Conservation (phyloP, 2,329 filamentous ascomycete species). For the Blastomyces silverae region DNA sequence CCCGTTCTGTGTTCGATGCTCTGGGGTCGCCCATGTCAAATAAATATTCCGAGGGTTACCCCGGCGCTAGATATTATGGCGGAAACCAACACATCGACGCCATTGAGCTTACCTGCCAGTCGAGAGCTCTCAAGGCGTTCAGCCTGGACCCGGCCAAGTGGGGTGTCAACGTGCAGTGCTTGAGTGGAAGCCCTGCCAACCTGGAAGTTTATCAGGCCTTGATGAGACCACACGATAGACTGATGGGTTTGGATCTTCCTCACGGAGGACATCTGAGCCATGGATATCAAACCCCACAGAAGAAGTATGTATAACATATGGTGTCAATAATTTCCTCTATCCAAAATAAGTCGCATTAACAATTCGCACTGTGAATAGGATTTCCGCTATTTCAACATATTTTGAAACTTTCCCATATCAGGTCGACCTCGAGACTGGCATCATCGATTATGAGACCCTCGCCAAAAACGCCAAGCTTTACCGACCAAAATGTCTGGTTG, state of each 20-base stretch:
- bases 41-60: constrained; percentile 99
- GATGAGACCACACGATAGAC: constrained; percentile 82
- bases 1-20: constrained; percentile 94
- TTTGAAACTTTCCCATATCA: constrained; percentile 97
- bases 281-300: constrained; percentile 90
- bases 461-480: constrained; percentile 83
- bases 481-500: constrained; percentile 91
- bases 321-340: neutral
- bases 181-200: constrained; percentile 91
- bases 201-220: constrained; percentile 96
- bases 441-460: constrained; percentile 91
- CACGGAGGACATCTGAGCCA: constrained; percentile 95
- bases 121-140: constrained; percentile 86
- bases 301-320: constrained; percentile 53
- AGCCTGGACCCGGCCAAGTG: constrained; percentile 78
- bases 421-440: constrained; percentile 78
- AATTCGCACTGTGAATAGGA: constrained; percentile 45
- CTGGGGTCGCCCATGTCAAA: constrained; percentile 93
- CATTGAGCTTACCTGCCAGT: constrained; percentile 92
- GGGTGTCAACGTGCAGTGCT: constrained; percentile 97
- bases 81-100: constrained; percentile 98
- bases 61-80: constrained; percentile 96
- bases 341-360: constrained; percentile 4
- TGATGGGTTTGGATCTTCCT: constrained; percentile 95
- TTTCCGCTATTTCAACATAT: constrained; percentile 98